These are phyloP conservation scores for Dendrobium catenatum DNA, from an alignment of 106 monocot genomes.

Conservation along the genomic window DNA sequence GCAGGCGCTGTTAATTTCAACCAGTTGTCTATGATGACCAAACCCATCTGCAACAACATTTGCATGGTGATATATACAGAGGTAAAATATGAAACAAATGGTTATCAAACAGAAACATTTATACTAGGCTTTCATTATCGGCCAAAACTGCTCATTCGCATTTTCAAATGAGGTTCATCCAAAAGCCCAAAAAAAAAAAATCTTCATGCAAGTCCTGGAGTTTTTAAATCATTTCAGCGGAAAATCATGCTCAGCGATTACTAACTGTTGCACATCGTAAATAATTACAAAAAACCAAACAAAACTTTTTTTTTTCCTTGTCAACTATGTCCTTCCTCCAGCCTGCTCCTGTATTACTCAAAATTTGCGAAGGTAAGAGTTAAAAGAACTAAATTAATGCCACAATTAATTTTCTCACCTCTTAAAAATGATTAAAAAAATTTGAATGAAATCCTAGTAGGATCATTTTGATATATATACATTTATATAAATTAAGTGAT, in stretches of 20 bases:
- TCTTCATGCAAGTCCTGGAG: neutral
- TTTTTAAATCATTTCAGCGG: neutral
- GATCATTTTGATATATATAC: no score
- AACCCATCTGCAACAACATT: conserved; percentile 40
- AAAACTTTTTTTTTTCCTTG: neutral
- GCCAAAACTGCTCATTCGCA: neutral
- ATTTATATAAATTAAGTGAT: no score
- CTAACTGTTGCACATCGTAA: neutral
- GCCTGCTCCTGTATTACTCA: neutral
- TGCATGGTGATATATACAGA: neutral
- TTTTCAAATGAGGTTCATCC: neutral
- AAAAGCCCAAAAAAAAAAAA: neutral
- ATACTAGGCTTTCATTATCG: neutral
- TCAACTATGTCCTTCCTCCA: neutral
- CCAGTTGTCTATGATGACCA: conserved; percentile 83
- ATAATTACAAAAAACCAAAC: neutral
- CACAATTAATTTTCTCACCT: no score
- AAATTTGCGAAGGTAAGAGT: no score
- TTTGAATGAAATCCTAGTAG: no score
- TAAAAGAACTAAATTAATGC: no score
- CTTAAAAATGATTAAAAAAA: no score
- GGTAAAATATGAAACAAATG: neutral
- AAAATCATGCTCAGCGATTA: neutral
- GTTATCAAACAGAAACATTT: neutral
- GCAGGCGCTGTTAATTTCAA: conserved; percentile 87